Conservation (phyloP, 2,329 filamentous ascomycete species). For the Trichoderma endophyticum region DNA sequence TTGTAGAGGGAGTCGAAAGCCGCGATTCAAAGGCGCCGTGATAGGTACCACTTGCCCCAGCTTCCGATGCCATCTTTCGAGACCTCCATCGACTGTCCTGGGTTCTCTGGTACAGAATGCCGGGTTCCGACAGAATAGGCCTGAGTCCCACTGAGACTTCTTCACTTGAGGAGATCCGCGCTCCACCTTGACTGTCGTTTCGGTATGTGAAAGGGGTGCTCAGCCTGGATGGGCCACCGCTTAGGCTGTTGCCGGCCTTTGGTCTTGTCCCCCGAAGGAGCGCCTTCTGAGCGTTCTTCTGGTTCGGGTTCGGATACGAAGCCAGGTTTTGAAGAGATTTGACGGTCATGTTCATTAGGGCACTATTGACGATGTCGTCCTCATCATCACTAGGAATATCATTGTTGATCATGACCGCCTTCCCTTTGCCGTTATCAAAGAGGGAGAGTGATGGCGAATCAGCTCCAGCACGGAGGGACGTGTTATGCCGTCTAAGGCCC, state of each 20-base stretch:
- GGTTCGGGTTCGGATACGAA: constrained; percentile 54
- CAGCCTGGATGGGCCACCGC: background rate
- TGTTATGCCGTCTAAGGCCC: constrained; percentile 27
- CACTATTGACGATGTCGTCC: constrained; percentile 30
- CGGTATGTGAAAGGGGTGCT: background rate
- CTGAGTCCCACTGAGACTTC: constrained; percentile 3
- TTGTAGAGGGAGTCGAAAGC: constrained; percentile 19
- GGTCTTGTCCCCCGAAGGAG: constrained; percentile 36
- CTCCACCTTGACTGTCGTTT: background rate
- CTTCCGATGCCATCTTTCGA: background rate
- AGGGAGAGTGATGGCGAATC: background rate
- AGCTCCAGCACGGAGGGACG: constrained; percentile 22
- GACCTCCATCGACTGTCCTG: constrained; percentile 6
- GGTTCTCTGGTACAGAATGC: constrained; percentile 5
- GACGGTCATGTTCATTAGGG: constrained; percentile 40
- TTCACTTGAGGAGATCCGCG: background rate
- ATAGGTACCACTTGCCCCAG: background rate
- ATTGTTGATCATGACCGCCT: background rate
- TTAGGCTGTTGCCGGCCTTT: constrained; percentile 18
- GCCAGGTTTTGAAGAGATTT: constrained; percentile 53
- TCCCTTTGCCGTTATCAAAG: background rate
- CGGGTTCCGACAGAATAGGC: constrained; percentile 19
- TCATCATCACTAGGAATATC: constrained; percentile 26
- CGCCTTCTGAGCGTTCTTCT: constrained; percentile 48
- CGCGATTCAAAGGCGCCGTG: background rate